Evolutionary conservation across 352 stramenopile species (phyloP).

Genomic region (Phytophthora citricola): DNA sequence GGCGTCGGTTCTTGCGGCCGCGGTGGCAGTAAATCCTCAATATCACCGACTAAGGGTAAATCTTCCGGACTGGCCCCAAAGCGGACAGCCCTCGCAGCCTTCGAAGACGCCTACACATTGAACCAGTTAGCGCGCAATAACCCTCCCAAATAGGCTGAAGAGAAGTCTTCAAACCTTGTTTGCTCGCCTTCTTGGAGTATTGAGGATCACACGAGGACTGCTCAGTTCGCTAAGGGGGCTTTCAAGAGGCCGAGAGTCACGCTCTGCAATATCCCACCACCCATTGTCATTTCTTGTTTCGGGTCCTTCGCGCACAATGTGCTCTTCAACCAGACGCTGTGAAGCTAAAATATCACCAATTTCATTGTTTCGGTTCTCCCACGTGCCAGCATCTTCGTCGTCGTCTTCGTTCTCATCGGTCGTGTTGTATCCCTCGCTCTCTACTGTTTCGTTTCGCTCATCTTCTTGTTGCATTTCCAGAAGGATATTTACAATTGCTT

Average conservation of each 20-base stretch:
- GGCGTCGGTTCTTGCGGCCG: conserved; percentile 37
- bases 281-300: conserved; percentile 17
- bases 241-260: conserved; percentile 28
- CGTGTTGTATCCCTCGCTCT: conserved; percentile 25
- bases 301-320: conserved; percentile 3
- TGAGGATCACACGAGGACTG: conserved; percentile 46
- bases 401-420: conserved; percentile 31
- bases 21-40: conserved; percentile 70
- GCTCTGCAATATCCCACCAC: conserved; percentile 68
- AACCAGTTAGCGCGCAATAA: conserved; percentile 9
- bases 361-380: conserved; percentile 45
- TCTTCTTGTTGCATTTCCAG: conserved; percentile 54
- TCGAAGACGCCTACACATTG: conserved; percentile 26
- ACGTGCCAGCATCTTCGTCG: conserved; percentile 26
- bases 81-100: conserved; percentile 18
- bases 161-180: conserved; percentile 37
- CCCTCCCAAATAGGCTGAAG: not conserved
- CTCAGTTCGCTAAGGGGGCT: conserved; percentile 60
- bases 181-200: conserved; percentile 17
- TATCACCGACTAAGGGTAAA: conserved; percentile 50
- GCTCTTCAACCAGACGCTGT: conserved; percentile 44
- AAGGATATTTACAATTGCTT: conserved; percentile 58
- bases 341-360: conserved; percentile 78
- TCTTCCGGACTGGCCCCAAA: conserved; percentile 41
- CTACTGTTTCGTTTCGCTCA: conserved; percentile 22